These are phyloP conservation scores for Candida cerambycidarum DNA, from an alignment of 805 yeast species.

Conservation along the genomic window DNA sequence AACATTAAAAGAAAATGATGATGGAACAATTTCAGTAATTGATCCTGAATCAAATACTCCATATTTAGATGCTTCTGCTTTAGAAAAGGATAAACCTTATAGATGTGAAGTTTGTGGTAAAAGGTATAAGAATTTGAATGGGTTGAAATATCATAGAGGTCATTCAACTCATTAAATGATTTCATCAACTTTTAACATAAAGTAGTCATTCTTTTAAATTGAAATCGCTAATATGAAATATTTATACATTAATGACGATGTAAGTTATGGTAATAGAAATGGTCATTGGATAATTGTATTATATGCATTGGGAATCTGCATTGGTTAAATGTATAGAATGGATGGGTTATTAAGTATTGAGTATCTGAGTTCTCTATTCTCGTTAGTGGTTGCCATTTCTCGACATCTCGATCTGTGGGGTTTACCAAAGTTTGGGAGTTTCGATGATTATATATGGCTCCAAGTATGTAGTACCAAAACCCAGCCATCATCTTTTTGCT, in stretches of 20 bases:
- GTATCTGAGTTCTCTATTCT: too few species aligned
- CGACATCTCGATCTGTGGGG: too few species aligned
- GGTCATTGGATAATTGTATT: slow-evolving; percentile 11
- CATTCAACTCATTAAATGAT: slow-evolving; percentile 83
- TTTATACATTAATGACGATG: slow-evolving; percentile 4
- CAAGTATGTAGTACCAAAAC: too few species aligned
- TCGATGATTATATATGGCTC: too few species aligned
- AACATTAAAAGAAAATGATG: slow-evolving; percentile 83
- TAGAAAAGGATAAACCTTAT: slow-evolving; percentile 97
- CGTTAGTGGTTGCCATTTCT: too few species aligned
- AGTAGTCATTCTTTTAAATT: slow-evolving; percentile 1
- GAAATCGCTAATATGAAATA: neutral
- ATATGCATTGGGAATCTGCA: slow-evolving; percentile 11
- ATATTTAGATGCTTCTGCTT: slow-evolving; percentile 87
- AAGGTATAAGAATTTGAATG: slow-evolving; percentile 92
- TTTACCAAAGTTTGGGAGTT: too few species aligned
- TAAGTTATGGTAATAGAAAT: slow-evolving; percentile 6
- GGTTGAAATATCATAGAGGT: slow-evolving; percentile 94
- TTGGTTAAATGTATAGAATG: slow-evolving; percentile 10
- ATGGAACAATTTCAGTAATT: slow-evolving; percentile 87
- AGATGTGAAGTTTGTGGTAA: slow-evolving; percentile 98
- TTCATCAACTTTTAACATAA: neutral
- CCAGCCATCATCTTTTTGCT: too few species aligned
- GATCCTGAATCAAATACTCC: slow-evolving; percentile 91
- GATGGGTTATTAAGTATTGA: neutral